These are phyloP conservation scores for Coprinopsis marcescibilis DNA, from an alignment of 768 basidiomycete species.

Conservation along the genomic window DNA sequence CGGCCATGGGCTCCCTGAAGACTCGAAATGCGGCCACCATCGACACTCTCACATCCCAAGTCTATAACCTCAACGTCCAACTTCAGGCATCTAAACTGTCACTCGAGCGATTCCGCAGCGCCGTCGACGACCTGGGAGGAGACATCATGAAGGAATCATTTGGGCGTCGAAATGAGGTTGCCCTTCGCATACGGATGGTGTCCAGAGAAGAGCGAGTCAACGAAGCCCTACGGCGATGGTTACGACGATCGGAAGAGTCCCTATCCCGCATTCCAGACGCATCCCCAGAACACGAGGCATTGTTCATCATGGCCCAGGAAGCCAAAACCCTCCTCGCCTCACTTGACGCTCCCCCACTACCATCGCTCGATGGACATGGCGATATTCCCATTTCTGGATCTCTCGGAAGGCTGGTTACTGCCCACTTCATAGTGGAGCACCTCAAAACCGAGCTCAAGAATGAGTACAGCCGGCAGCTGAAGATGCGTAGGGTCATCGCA, in stretches of 20 bases:
- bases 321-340: slow-evolving; percentile 19
- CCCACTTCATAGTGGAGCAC: slow-evolving; percentile 42
- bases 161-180: slow-evolving; percentile 68
- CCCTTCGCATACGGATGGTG: slow-evolving; percentile 54
- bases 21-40: slow-evolving; percentile 58
- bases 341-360: slow-evolving; percentile 28
- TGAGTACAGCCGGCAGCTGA: slow-evolving; percentile 48
- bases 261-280: slow-evolving; percentile 11
- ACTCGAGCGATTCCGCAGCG: slow-evolving; percentile 45
- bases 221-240: slow-evolving; percentile 53
- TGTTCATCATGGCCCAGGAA: slow-evolving; percentile 17
- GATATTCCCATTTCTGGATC: slow-evolving; percentile 34
- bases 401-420: slow-evolving; percentile 45
- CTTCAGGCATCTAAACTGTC: slow-evolving; percentile 39
- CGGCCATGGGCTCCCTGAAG: slow-evolving; percentile 52
- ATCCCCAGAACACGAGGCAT: slow-evolving; percentile 15
- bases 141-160: slow-evolving; percentile 67
- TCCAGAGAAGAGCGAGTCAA: slow-evolving; percentile 58
- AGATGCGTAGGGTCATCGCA: slow-evolving; percentile 31
- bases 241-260: slow-evolving; percentile 43
- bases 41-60: slow-evolving; percentile 47
- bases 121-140: slow-evolving; percentile 65
- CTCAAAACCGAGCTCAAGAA: slow-evolving; percentile 53
- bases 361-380: slow-evolving; percentile 18
- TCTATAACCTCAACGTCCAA: slow-evolving; percentile 37